phyloP scores from a whole-genome alignment of 495 filamentous ascomycete genomes.

The Podospora sp. region DNA sequence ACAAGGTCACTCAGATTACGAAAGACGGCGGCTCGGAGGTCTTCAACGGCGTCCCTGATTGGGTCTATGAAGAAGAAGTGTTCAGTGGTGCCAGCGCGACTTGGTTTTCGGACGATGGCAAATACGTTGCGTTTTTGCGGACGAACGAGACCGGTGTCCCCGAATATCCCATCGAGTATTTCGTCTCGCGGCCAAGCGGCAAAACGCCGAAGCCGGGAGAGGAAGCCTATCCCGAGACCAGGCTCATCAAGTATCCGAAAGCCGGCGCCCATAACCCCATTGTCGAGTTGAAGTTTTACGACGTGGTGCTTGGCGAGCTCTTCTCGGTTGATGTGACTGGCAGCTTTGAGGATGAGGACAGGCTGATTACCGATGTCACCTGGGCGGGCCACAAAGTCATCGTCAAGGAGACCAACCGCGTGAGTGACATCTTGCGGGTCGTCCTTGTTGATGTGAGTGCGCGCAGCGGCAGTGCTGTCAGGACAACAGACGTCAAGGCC shows the following conservation, averaged over 20 bases:
- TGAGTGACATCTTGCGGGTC: conserved; percentile 86
- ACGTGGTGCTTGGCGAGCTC: conserved; percentile 74
- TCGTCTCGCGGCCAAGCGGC: conserved; percentile 83
- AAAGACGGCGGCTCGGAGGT: conserved; percentile 81
- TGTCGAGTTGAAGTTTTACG: conserved; percentile 86
- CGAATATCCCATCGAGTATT: conserved; percentile 93
- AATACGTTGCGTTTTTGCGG: conserved; percentile 84
- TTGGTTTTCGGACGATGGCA: conserved; percentile 91
- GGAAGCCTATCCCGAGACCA: conserved; percentile 87
- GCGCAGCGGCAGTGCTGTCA: conserved; percentile 76
- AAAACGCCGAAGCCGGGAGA: conserved; percentile 68
- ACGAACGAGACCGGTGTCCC: conserved; percentile 93
- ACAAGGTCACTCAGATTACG: conserved; percentile 71
- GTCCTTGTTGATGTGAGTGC: conserved; percentile 79
- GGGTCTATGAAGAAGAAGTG: conserved; percentile 99
- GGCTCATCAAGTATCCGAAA: conserved; percentile 96
- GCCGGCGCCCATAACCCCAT: conserved; percentile 90
- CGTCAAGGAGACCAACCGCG: conserved; percentile 88
- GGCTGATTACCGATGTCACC: conserved; percentile 88
- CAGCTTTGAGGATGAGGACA: conserved; percentile 77
- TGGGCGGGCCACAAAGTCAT: conserved; percentile 87
- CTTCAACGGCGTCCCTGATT: conserved; percentile 97
- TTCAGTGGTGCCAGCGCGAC: conserved; percentile 78
- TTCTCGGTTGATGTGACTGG: conserved; percentile 78
- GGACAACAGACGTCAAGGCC: conserved; percentile 72